phyloP scores from a whole-genome alignment of 805 yeast genomes.

The Cyberlindnera misumaiensis region DNA sequence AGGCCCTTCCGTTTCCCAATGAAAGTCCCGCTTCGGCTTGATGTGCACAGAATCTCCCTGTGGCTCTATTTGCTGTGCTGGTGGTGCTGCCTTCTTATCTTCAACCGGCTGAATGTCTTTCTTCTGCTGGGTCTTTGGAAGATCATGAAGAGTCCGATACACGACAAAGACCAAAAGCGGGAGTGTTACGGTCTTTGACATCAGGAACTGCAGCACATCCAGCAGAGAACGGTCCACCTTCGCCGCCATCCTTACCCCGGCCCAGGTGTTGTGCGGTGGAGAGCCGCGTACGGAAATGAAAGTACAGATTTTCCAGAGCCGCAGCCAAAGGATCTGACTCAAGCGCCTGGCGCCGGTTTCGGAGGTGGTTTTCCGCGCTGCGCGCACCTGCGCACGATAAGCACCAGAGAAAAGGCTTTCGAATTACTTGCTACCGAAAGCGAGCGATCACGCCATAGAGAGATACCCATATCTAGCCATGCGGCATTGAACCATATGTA shows the following conservation, averaged over 20 bases:
- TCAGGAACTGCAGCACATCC: conserved; percentile 3
- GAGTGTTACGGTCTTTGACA: conserved; percentile 19
- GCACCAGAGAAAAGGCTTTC: too few relatives aligned
- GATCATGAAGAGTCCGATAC: conserved; percentile 6
- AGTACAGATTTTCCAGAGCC: too few relatives aligned
- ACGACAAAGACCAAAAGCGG: conserved; percentile 18
- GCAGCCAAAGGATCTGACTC: too few relatives aligned
- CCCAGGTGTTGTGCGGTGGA: too few relatives aligned
- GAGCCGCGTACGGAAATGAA: too few relatives aligned
- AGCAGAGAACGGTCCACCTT: neutral
- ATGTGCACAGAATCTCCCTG: neutral
- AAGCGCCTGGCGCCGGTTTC: too few relatives aligned
- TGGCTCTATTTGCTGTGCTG: neutral
- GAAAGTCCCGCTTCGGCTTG: neutral
- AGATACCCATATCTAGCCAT: too few relatives aligned
- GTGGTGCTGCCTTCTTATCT: neutral
- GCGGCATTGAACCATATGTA: too few relatives aligned
- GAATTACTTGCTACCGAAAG: too few relatives aligned
- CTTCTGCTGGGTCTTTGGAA: neutral
- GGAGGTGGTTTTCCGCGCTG: too few relatives aligned
- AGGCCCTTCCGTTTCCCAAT: conserved; percentile 39
- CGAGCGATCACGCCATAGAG: too few relatives aligned
- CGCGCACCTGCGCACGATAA: too few relatives aligned
- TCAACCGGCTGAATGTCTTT: neutral
- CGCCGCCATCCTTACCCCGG: neutral